Evolutionary conservation across 192 early-diverging fungal species (phyloP).

Genomic region (Coemansia sp.): DNA sequence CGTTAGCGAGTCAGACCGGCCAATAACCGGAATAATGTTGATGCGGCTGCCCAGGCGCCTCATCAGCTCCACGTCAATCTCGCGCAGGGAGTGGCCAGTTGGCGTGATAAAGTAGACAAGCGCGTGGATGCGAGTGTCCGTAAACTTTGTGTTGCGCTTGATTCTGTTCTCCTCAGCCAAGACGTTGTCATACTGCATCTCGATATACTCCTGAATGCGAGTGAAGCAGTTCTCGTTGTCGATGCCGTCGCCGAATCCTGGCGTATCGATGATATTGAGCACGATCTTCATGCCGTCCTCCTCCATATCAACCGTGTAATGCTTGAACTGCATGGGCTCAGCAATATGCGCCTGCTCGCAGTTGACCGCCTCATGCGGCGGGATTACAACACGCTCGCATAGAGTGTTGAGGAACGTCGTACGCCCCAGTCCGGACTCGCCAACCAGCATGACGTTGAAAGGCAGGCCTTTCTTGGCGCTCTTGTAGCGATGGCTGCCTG

Average conservation of each 20-base stretch:
- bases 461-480: constrained; percentile 94
- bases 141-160: constrained; percentile 85
- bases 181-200: constrained; percentile 92
- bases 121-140: constrained; percentile 94
- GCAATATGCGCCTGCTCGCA: constrained; percentile 78
- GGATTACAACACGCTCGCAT: constrained; percentile 77
- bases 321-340: constrained; percentile 87
- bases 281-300: constrained; percentile 97
- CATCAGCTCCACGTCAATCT: constrained; percentile 95
- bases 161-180: constrained; percentile 84
- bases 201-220: constrained; percentile 91
- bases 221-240: constrained; percentile 92
- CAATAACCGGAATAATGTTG: constrained; percentile 97
- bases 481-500: constrained; percentile 74
- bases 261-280: constrained; percentile 97
- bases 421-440: constrained; percentile 92
- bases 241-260: constrained; percentile 96
- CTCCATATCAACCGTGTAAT: constrained; percentile 91
- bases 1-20: constrained; percentile 89
- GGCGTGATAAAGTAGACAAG: constrained; percentile 98
- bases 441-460: constrained; percentile 97
- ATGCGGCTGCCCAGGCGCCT: constrained; percentile 83
- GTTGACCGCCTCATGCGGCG: constrained; percentile 61
- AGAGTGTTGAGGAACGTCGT: constrained; percentile 99
- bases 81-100: constrained; percentile 93